phyloP scores from a whole-genome alignment of 805 yeast species.

The Lipomyces orientalis region DNA sequence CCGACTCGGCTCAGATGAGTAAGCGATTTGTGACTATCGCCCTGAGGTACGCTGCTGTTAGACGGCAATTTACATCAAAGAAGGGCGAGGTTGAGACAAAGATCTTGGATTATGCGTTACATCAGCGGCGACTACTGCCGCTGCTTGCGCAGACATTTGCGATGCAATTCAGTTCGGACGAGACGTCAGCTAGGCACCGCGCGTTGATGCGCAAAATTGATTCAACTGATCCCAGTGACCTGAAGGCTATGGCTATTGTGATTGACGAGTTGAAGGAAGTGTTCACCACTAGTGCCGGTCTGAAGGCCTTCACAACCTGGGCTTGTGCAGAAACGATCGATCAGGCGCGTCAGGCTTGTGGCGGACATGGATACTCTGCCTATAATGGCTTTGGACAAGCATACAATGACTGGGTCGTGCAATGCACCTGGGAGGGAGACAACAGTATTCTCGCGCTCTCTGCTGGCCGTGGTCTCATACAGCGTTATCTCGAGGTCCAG shows the following conservation, averaged over 20 bases:
- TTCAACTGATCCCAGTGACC: conserved; percentile 49
- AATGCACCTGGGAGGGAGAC: conserved; percentile 99
- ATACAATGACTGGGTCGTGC: conserved; percentile 93
- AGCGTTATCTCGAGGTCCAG: conserved; percentile 51
- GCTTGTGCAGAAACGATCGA: conserved; percentile 77
- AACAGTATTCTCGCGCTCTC: conserved; percentile 84
- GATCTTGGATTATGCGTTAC: conserved; percentile 83
- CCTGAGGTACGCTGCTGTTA: conserved; percentile 83
- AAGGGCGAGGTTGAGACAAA: conserved; percentile 64
- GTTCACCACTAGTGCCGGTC: conserved; percentile 83
- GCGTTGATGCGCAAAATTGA: conserved; percentile 58
- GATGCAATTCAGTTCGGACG: conserved; percentile 71
- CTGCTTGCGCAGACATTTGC: conserved; percentile 79
- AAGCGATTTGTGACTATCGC: conserved; percentile 85
- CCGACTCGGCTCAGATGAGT: conserved; percentile 80
- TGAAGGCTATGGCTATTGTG: conserved; percentile 55
- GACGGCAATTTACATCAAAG: conserved; percentile 76
- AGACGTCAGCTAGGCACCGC: conserved; percentile 60
- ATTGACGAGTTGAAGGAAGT: conserved; percentile 73
- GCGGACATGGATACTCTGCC: conserved; percentile 96
- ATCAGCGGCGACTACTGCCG: conserved; percentile 88
- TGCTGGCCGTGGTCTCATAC: conserved; percentile 78
- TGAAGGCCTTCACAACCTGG: conserved; percentile 92
- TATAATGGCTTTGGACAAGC: conserved; percentile 90
- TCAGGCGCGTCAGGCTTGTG: conserved; percentile 90